Evolutionary conservation across 73 alveolate species (phyloP).

Genomic region (Paramecium tetraurelia): DNA sequence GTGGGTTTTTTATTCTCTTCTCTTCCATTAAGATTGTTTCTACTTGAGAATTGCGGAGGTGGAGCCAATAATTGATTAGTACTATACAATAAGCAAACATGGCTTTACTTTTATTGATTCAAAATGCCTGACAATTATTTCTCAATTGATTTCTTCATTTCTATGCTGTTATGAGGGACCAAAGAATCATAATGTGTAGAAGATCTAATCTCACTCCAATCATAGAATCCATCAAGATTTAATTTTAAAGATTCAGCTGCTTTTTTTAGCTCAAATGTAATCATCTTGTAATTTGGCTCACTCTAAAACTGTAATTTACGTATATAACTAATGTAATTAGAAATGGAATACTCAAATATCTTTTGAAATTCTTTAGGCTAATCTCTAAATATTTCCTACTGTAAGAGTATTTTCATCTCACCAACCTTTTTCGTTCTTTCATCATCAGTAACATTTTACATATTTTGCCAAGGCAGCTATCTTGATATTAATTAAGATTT

Average conservation of each 20-base stretch:
- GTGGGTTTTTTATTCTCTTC: neutral
- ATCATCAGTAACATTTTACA: slow-evolving; percentile 82
- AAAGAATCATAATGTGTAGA: neutral
- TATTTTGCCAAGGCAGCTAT: slow-evolving; percentile 93
- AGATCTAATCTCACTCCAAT: neutral
- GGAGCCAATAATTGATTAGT: neutral
- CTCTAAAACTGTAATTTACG: neutral
- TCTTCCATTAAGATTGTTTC: neutral
- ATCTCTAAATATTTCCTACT: neutral
- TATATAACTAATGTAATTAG: neutral
- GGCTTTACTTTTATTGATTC: neutral
- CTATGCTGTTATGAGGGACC: neutral
- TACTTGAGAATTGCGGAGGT: neutral
- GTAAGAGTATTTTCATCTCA: slow-evolving; percentile 71
- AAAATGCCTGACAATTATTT: neutral
- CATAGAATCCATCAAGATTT: slow-evolving; percentile 18
- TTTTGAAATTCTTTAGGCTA: neutral
- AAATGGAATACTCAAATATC: neutral
- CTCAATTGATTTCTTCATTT: neutral
- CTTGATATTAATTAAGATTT: neutral
- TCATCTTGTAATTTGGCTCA: slow-evolving; percentile 5
- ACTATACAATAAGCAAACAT: neutral
- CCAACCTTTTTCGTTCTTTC: slow-evolving; percentile 85
- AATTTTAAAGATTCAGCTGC: slow-evolving; percentile 18
- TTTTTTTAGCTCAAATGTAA: neutral